These are phyloP conservation scores for Aspergillus cristatus DNA, from an alignment of 495 filamentous ascomycete species.

Conservation along the genomic window DNA sequence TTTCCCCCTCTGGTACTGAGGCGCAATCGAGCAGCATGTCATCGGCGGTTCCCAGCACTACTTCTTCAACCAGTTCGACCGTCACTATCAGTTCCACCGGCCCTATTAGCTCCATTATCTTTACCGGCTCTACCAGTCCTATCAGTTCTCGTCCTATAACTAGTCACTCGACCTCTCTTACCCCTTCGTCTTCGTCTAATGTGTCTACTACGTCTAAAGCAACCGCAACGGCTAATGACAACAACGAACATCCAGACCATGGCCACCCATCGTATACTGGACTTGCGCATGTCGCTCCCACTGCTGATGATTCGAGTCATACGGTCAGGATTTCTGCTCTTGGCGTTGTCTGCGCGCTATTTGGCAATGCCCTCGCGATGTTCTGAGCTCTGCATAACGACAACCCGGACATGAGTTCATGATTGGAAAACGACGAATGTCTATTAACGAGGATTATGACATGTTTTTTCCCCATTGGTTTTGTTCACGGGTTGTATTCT, in stretches of 20 bases:
- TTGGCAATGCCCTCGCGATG: conserved; percentile 10
- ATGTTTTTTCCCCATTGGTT: no score
- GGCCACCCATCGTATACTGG: not conserved
- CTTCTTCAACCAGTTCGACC: conserved; percentile 1
- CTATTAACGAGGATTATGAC: no score
- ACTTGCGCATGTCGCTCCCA: conserved; percentile 10
- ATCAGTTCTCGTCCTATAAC: not conserved
- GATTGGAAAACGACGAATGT: no score
- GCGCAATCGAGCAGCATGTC: conserved; percentile 6
- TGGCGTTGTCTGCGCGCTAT: conserved; percentile 12
- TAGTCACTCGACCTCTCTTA: not conserved
- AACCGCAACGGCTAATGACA: no score
- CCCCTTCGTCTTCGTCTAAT: not conserved
- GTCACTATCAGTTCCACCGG: not conserved
- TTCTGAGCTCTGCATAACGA: conserved; percentile 11
- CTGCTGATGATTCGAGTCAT: conserved; percentile 7
- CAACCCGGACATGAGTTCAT: not conserved
- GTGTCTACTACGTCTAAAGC: no score
- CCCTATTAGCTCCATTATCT: not conserved
- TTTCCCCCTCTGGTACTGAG: conserved; percentile 39
- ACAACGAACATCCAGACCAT: no score
- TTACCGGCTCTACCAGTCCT: not conserved
- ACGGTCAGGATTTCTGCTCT: conserved; percentile 5
- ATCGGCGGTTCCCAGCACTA: conserved; percentile 3
- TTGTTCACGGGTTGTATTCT: no score